A percentile compares a stretch with the other conserved stretches of the same genome.
Conservation (phyloP, 163 green algal species). For the Scenedesmus sp. region DNA sequence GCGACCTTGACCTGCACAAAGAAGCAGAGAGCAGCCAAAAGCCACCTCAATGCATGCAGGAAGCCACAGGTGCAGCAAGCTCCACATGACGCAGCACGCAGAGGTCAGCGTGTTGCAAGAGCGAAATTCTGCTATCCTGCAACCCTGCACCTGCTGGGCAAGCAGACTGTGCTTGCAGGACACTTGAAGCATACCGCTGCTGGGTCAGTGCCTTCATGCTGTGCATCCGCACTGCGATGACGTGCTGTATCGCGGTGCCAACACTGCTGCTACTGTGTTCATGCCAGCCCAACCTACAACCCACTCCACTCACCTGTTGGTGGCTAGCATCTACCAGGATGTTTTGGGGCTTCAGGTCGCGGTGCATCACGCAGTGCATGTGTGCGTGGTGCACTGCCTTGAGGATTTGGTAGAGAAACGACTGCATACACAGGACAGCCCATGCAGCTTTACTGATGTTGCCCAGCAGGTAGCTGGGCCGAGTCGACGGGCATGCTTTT, state of each 20-base stretch:
- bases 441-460: neutral
- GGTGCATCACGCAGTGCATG: constrained; percentile 86
- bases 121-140: neutral
- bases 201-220: neutral
- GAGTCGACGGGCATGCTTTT: too few relatives aligned
- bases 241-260: neutral
- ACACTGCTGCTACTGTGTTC: neutral
- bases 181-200: neutral
- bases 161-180: neutral
- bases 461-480: neutral
- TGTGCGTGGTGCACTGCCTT: constrained; percentile 84
- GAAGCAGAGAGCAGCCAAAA: neutral
- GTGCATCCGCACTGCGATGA: neutral
- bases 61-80: neutral
- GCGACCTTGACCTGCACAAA: constrained; percentile 82
- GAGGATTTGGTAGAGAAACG: constrained; percentile 87
- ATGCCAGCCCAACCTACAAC: neutral
- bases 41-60: neutral
- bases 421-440: constrained; percentile 2
- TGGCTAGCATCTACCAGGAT: constrained; percentile 68
- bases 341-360: constrained; percentile 92
- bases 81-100: neutral
- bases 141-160: neutral
- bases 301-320: neutral
- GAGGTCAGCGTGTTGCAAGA: neutral